Evolutionary conservation across 2,329 filamentous ascomycete genomes (phyloP), one percentile per base, ranked within the genome.

Genomic region (Cryphonectria parasitica): DNA sequence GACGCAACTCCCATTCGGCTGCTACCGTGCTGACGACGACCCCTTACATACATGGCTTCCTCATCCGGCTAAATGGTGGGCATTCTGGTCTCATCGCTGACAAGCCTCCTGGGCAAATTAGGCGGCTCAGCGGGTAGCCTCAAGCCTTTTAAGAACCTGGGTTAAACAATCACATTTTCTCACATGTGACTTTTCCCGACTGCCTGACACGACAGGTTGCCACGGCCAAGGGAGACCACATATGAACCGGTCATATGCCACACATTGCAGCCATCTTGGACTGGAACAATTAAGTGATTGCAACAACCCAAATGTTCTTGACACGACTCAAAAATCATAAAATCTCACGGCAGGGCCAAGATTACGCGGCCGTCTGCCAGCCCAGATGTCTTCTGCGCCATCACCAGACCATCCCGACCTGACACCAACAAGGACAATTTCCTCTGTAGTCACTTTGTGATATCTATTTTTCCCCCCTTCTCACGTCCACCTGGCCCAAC

Each of bases 1-100:
- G 4, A 41, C 49, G 13, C n/a, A 25, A n/a, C 54, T n/a, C 54
- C 54, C 15, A 34, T 58, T 58, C 54, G 54, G 54, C 17, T 58
- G 54, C 54, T 58, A 58, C 54, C 54, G 54, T 31, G 54, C 54
- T 58, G 54, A 58, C 19, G 31, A 13, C 31, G n/a, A 36, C 66
- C 58, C 68, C 45, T 66, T 66, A 64, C 70, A 69, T 71, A 49
- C 54, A 58, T 58, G 25, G 54, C 28, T 58, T 58, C 54, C 54
- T 28, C 54, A 58, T 58, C 15, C 54, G 54, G 54, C 15, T 31
- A 58, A 58, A 31, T 34, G 25, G 25, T 34, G 6, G 45, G 28
- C 54, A 58, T 58, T 31, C n/a, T 58, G 19, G 52, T 56, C 52
- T 15, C n/a, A 28, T 56, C 28, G 15, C 52, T 25, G 6, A 25